Conservation (phyloP, 1,284 basidiomycete species). For the Laetiporus sulphureus region DNA sequence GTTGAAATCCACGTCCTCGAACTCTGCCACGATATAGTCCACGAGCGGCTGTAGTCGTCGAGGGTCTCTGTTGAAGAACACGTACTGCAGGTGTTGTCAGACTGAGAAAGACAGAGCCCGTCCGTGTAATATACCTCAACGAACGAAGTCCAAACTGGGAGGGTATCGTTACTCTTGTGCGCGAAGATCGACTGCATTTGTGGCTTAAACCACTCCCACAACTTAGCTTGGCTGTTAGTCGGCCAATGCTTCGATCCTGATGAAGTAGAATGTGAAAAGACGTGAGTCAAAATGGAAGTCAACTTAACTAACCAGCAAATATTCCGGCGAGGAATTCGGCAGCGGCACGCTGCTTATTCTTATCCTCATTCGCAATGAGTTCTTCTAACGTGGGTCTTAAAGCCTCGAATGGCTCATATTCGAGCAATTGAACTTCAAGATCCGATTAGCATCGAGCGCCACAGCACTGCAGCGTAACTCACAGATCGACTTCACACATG, state of each 20-base stretch:
- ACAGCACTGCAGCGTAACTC: slow-evolving; percentile 16
- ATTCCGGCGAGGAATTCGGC: slow-evolving; percentile 82
- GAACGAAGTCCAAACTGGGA: slow-evolving; percentile 65
- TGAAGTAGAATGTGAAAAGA: slow-evolving; percentile 4
- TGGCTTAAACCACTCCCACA: slow-evolving; percentile 83
- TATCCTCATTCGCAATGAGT: slow-evolving; percentile 51
- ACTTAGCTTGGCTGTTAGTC: slow-evolving; percentile 51
- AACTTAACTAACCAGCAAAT: slow-evolving; percentile 45
- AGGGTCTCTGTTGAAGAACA: slow-evolving; percentile 79
- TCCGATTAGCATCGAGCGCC: slow-evolving; percentile 2
- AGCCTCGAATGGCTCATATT: slow-evolving; percentile 55
- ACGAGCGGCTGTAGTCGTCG: slow-evolving; percentile 77
- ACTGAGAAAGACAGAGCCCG: slow-evolving; percentile 2
- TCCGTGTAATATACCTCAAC: slow-evolving; percentile 41
- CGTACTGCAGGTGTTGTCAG: slow-evolving; percentile 39
- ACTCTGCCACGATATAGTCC: slow-evolving; percentile 63
- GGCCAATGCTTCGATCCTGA: slow-evolving; percentile 89
- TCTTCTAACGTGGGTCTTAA: slow-evolving; percentile 49
- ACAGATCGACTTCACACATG: slow-evolving; percentile 73
- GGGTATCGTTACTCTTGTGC: slow-evolving; percentile 58
- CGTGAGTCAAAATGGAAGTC: neutral
- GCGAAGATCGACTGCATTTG: slow-evolving; percentile 64
- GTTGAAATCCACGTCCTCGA: slow-evolving; percentile 63
- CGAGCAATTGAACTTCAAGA: slow-evolving; percentile 57
- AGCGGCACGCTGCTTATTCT: slow-evolving; percentile 84